Conservation (phyloP, 129 eudicot species). For the Ambrosia trifida region DNA sequence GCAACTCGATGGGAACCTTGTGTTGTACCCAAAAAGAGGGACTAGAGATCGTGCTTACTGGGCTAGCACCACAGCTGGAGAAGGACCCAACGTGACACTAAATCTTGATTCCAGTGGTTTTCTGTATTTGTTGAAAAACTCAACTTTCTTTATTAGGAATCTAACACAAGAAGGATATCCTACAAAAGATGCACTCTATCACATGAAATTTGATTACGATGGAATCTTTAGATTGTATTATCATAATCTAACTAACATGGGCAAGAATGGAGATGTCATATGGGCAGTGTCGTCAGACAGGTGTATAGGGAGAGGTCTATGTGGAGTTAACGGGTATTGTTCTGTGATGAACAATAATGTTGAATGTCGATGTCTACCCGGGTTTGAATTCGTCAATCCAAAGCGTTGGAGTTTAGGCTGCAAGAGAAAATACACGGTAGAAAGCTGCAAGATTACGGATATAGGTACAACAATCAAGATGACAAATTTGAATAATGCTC, state of each 20-base stretch:
- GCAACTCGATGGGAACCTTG: conserved; percentile 56
- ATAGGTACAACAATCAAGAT: conserved; percentile 9
- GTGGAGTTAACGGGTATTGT: conserved; percentile 49
- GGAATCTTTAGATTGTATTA: conserved; percentile 47
- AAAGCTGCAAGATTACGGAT: conserved; percentile 27
- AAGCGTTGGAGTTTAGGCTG: conserved; percentile 33
- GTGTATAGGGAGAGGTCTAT: conserved; percentile 40
- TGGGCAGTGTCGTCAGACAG: conserved; percentile 22
- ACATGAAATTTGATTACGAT: conserved; percentile 41
- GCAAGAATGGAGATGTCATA: conserved; percentile 7
- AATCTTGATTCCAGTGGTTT: conserved; percentile 39
- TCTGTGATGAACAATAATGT: not conserved
- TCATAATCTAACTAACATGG: not conserved
- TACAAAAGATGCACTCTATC: conserved; percentile 26
- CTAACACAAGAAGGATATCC: conserved; percentile 25
- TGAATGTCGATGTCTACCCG: conserved; percentile 39
- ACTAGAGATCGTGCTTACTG: conserved; percentile 8
- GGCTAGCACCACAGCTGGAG: not conserved
- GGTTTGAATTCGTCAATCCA: conserved; percentile 29
- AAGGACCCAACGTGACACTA: conserved; percentile 24
- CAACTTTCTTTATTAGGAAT: conserved; percentile 10
- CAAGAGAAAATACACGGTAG: conserved; percentile 30
- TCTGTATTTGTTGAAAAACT: conserved; percentile 32
- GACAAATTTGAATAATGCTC: conserved; percentile 3
- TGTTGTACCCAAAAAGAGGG: conserved; percentile 32